phyloP scores from a whole-genome alignment of 495 filamentous ascomycete species.

The Mytilinidion resinicola region DNA sequence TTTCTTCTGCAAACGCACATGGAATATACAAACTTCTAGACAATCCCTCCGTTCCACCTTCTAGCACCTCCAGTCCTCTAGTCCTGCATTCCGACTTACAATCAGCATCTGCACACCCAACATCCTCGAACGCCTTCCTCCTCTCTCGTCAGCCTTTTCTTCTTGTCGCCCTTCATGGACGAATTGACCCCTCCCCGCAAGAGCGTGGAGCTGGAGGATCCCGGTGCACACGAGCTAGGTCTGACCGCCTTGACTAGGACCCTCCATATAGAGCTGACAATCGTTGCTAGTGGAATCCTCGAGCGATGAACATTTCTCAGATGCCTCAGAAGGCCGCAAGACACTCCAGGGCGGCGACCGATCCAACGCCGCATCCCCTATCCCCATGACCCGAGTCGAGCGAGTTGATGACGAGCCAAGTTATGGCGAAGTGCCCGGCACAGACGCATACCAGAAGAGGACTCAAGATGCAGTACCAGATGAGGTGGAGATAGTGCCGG shows the following conservation, averaged over 20 bases:
- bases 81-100: neutral
- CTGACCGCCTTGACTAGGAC: slow-evolving; percentile 25
- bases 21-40: no score
- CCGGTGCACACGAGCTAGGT: slow-evolving; percentile 81
- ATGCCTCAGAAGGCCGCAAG: slow-evolving; percentile 66
- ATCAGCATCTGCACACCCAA: neutral
- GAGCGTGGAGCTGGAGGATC: slow-evolving; percentile 60
- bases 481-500: slow-evolving; percentile 56
- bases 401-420: slow-evolving; percentile 48
- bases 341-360: slow-evolving; percentile 16
- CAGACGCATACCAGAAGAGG: slow-evolving; percentile 51
- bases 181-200: slow-evolving; percentile 60
- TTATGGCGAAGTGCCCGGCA: slow-evolving; percentile 59
- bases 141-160: neutral
- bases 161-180: slow-evolving; percentile 28
- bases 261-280: neutral
- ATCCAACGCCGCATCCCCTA: slow-evolving; percentile 45
- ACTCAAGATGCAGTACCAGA: slow-evolving; percentile 59
- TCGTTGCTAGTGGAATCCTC: slow-evolving; percentile 45
- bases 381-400: slow-evolving; percentile 58
- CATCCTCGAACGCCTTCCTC: neutral
- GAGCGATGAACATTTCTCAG: slow-evolving; percentile 83
- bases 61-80: no score
- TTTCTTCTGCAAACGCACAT: no score
- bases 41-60: no score